Base-by-base conservation (phyloP, 106 monocot species). In the Apostasia ramifera region DNA sequence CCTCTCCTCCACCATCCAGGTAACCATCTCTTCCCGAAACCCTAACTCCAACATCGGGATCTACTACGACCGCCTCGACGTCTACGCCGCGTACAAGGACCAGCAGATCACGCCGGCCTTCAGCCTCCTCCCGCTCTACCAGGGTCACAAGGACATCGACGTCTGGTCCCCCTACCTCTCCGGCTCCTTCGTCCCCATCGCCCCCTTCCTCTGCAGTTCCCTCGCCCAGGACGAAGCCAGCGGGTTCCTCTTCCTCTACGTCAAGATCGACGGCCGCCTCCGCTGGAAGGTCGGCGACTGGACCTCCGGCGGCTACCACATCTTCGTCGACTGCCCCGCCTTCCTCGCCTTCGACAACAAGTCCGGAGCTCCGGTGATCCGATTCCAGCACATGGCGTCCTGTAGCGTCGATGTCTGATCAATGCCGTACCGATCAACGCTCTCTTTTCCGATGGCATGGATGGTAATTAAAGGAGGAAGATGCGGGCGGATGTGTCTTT, bases 281-380 rank as follows among this genome's bases (percentile, higher is more conserved):
- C 71, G 79, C 38, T 85, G 85, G 85, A 81, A 85, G 81, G 85
- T 81, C 13, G 85, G 85, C n/a, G 81, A 51, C 67, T 85, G 85
- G 85, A 78, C 54, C 38, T 85, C 85, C 55, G 76, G 72, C 6
- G 45, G 54, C 26, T 84, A 84, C 73, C 84, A 77, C 54, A 57
- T 84, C 73, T 64, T 60, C 60, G 80, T 84, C 52, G 72, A 61
- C 37, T 84, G 84, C 63, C 84, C 84, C 9, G 73, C 80, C 13
- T 59, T 84, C 59, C 69, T 84, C 48, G 63, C 73, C 41, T 54
- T 65, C 61, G 37, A 49, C 48, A 52, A 52, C 52, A 15, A 5
- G 1, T 48, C 26, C 1, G 40, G 56, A 6, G 66, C 7, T 10
- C 62, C 53, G n/a, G 40, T 60, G 6, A 39, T 76, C 59, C 66